phyloP scores from a whole-genome alignment of 2,329 filamentous ascomycete species.

The Xylariaceae sp. region DNA sequence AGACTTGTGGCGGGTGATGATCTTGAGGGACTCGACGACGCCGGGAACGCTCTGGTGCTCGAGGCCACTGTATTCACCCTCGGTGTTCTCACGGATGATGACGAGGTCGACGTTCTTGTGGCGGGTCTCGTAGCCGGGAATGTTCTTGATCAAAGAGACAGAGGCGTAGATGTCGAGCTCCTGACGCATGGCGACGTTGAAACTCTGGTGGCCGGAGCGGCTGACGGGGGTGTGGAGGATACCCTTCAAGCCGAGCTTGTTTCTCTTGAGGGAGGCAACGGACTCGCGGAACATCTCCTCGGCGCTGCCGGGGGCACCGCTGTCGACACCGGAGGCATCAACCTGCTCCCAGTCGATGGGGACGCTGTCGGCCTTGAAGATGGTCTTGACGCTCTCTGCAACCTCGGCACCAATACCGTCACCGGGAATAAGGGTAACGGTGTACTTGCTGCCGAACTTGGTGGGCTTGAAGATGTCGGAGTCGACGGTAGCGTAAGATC shows the following conservation, averaged over 20 bases:
- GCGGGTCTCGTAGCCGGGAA: conserved; percentile 94
- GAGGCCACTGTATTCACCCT: conserved; percentile 98
- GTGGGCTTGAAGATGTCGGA: conserved; percentile 98
- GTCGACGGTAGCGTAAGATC: conserved; percentile 73
- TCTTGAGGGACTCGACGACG: conserved; percentile 98
- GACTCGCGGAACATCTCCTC: conserved; percentile 95
- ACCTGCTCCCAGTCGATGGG: conserved; percentile 99
- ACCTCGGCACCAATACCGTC: conserved; percentile 98
- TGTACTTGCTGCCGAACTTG: conserved; percentile 99
- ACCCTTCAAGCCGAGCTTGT: conserved; percentile 98
- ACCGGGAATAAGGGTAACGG: conserved; percentile 95
- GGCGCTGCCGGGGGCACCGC: conserved; percentile 71
- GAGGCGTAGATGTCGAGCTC: conserved; percentile 99
- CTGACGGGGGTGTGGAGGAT: conserved; percentile 97
- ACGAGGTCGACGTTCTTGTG: conserved; percentile 96
- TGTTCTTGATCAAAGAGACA: conserved; percentile 98
- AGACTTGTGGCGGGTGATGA: conserved; percentile 98
- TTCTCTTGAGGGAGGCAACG: conserved; percentile 90
- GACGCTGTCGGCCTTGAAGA: conserved; percentile 99
- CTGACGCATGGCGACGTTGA: conserved; percentile 98
- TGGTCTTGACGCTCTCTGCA: conserved; percentile 94
- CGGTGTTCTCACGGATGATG: conserved; percentile 99
- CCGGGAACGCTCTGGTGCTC: conserved; percentile 97
- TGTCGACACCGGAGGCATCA: conserved; percentile 86
- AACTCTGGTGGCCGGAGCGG: conserved; percentile 94